phyloP scores from a whole-genome alignment of 257 asterid species.

The Nicotiana knightiana region DNA sequence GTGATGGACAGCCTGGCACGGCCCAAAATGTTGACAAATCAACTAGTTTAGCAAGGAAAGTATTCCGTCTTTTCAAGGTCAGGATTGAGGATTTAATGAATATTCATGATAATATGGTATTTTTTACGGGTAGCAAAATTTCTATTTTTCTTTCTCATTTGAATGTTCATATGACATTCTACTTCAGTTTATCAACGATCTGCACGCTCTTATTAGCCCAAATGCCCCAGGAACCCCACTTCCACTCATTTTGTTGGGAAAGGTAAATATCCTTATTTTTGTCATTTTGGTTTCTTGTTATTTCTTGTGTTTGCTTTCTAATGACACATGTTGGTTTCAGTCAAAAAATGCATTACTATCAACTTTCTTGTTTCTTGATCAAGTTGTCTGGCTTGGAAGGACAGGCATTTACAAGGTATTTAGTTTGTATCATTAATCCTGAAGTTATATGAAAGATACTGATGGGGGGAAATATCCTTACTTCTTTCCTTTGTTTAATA shows the following conservation, averaged over 20 bases:
- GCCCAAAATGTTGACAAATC: slow-evolving; percentile 89
- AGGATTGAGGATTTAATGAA: background rate
- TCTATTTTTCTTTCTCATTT: background rate
- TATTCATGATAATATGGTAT: background rate
- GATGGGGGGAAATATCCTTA: background rate
- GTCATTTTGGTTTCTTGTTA: background rate
- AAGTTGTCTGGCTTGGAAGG: slow-evolving; percentile 87
- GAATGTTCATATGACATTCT: background rate
- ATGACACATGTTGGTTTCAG: slow-evolving; percentile 32
- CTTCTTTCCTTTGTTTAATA: slow-evolving; percentile 3
- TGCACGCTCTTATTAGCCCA: slow-evolving; percentile 82
- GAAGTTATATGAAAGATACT: background rate
- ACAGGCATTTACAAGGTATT: slow-evolving; percentile 86
- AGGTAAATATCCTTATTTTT: slow-evolving; percentile 34
- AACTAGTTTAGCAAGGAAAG: slow-evolving; percentile 91
- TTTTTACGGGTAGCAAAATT: background rate
- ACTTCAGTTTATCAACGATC: slow-evolving; percentile 82
- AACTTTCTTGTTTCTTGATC: slow-evolving; percentile 86
- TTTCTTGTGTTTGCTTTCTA: background rate
- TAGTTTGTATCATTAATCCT: background rate
- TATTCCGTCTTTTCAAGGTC: slow-evolving; percentile 95
- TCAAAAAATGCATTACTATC: slow-evolving; percentile 84
- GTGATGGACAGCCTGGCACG: slow-evolving; percentile 86
- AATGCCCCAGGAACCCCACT: slow-evolving; percentile 87
- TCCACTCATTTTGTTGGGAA: slow-evolving; percentile 73